Conservation (phyloP, 371 early-diverging fungal species). For the Smittium culicis region DNA sequence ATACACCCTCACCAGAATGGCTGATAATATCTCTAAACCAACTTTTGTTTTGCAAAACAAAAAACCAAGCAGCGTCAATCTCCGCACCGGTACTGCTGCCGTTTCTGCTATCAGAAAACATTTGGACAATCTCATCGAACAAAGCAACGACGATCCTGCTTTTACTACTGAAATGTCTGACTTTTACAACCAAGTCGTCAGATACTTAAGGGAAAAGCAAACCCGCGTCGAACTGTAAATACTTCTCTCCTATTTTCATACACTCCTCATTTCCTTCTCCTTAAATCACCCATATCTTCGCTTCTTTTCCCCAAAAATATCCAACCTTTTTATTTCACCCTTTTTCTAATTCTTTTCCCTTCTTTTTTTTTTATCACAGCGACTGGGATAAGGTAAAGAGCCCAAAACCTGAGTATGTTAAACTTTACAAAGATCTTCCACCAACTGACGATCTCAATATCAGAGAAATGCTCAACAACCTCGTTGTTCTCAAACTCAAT, state of each 20-base stretch:
- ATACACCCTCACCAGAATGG: too few species aligned
- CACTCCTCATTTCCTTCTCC: neutral
- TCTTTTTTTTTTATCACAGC: constrained; percentile 25
- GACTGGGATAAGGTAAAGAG: constrained; percentile 89
- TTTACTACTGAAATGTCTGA: constrained; percentile 63
- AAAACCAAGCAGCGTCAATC: neutral
- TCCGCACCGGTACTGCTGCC: neutral
- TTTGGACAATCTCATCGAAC: neutral
- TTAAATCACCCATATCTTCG: too few species aligned
- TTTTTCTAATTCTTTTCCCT: constrained; percentile 1
- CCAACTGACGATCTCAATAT: constrained; percentile 37
- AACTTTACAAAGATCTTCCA: constrained; percentile 55
- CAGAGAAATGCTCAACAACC: constrained; percentile 53
- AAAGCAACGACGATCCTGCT: neutral
- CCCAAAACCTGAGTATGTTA: constrained; percentile 73
- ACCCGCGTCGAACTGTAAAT: constrained; percentile 63
- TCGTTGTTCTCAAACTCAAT: constrained; percentile 98
- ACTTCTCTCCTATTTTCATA: neutral
- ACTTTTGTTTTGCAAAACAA: neutral
- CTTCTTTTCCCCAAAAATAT: neutral
- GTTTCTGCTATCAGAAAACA: neutral
- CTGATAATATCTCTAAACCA: neutral
- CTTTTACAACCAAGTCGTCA: constrained; percentile 78
- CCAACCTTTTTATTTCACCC: neutral
- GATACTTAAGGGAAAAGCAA: constrained; percentile 65